These are phyloP conservation scores for Fusarium subglutinans DNA, from an alignment of 2,329 filamentous ascomycete genomes.

Conservation along the genomic window DNA sequence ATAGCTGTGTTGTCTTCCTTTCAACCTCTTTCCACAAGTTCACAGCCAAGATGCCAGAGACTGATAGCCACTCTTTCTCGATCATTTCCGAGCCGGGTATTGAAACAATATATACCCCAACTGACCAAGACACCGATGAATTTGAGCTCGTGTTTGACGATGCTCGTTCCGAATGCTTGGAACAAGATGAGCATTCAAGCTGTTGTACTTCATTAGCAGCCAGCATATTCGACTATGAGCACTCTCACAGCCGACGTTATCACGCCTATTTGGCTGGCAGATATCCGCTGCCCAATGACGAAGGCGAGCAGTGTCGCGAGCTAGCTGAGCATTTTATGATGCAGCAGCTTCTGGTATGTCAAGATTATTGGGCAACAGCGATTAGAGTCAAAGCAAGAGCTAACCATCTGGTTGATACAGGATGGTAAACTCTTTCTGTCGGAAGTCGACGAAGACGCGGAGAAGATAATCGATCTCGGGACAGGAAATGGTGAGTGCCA, in stretches of 20 bases:
- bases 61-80: slow-evolving; percentile 43
- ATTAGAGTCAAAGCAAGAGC: not conserved
- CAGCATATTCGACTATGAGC: slow-evolving; percentile 48
- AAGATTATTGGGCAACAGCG: not conserved
- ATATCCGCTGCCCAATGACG: slow-evolving; percentile 60
- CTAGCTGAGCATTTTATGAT: slow-evolving; percentile 58
- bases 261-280: slow-evolving; percentile 55
- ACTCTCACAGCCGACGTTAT: slow-evolving; percentile 50
- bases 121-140: slow-evolving; percentile 44
- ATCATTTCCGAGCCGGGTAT: slow-evolving; percentile 42
- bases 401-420: slow-evolving; percentile 30
- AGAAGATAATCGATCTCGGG: slow-evolving; percentile 58
- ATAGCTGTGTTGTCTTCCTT: not conserved
- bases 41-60: slow-evolving; percentile 35
- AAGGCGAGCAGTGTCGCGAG: slow-evolving; percentile 56
- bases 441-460: slow-evolving; percentile 51
- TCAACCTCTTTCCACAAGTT: not conserved
- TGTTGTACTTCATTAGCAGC: slow-evolving; percentile 48
- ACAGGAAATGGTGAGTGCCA: slow-evolving; percentile 56
- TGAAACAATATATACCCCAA: slow-evolving; percentile 38
- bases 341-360: slow-evolving; percentile 52
- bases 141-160: slow-evolving; percentile 43
- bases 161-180: slow-evolving; percentile 30
- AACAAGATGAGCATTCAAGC: slow-evolving; percentile 41
- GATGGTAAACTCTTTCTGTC: slow-evolving; percentile 52